Percentiles rank a stretch among this genome's conserved stretches.
Evolutionary conservation across 2,329 filamentous ascomycete genomes (phyloP).

Genomic region (Aspergillus sergii): DNA sequence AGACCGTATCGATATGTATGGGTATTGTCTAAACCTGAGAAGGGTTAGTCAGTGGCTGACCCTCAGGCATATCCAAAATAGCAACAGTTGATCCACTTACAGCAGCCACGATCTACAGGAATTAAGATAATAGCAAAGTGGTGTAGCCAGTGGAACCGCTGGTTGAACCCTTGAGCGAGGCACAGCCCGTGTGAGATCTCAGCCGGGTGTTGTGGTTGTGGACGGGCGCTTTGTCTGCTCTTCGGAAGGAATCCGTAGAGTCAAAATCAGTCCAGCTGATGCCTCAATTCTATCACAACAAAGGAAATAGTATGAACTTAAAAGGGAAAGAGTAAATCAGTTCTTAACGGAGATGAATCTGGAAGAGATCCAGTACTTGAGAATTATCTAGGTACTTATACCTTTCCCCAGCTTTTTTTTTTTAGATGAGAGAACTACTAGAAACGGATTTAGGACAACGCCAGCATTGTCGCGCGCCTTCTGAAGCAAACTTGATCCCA

Average conservation of each 20-base stretch:
- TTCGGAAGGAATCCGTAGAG: background rate
- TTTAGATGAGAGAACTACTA: background rate
- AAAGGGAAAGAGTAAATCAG: background rate
- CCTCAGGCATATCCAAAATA: constrained; percentile 13
- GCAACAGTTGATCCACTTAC: constrained; percentile 16
- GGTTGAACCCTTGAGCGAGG: background rate
- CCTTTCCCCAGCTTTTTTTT: background rate
- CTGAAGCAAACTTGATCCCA: constrained; percentile 12
- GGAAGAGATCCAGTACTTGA: background rate
- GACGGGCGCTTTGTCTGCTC: background rate
- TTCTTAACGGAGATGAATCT: background rate
- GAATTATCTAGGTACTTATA: background rate
- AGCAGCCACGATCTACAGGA: background rate
- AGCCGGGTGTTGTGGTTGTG: background rate
- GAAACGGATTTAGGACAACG: background rate
- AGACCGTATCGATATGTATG: constrained; percentile 15
- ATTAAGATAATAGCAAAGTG: background rate
- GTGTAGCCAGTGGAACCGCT: background rate
- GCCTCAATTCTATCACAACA: constrained; percentile 7
- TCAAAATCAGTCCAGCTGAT: constrained; percentile 13
- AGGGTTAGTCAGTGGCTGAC: constrained; percentile 1
- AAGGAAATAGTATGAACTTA: background rate
- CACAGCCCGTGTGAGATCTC: background rate
- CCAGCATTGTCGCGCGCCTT: constrained; percentile 17
- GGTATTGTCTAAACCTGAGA: background rate